Evolutionary conservation across 139 green algal genomes (phyloP).

Genomic region (Monoraphidium neglectum): DNA sequence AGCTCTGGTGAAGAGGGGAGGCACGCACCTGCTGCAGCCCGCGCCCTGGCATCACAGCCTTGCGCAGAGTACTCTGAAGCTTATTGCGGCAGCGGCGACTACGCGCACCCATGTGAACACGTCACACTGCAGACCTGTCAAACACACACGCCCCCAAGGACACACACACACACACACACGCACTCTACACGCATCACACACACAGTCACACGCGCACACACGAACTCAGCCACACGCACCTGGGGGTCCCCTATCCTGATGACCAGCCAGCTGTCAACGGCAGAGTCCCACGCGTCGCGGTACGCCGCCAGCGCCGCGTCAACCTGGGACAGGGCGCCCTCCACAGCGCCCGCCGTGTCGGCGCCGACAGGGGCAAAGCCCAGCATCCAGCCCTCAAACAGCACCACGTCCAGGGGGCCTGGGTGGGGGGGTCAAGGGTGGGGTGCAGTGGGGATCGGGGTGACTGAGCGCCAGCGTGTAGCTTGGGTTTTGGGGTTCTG

Average conservation of each 20-base stretch:
- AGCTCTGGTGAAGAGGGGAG: too few relatives aligned
- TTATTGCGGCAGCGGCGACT: too few relatives aligned
- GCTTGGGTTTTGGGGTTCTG: not conserved
- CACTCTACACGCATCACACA: constrained; percentile 12
- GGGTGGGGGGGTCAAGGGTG: not conserved
- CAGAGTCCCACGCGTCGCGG: constrained; percentile 70
- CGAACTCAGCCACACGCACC: constrained; percentile 19
- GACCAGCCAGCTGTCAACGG: constrained; percentile 95
- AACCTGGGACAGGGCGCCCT: constrained; percentile 62
- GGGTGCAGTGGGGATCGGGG: not conserved
- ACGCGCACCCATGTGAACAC: too few relatives aligned
- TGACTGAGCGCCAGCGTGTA: not conserved
- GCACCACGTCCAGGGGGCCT: constrained; percentile 78
- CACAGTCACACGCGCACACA: not conserved
- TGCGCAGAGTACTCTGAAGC: too few relatives aligned
- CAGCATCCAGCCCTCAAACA: constrained; percentile 99
- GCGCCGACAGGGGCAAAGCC: constrained; percentile 71
- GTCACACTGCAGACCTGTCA: too few relatives aligned
- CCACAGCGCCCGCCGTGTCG: constrained; percentile 20
- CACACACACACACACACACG: constrained; percentile 9
- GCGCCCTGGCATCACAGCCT: too few relatives aligned
- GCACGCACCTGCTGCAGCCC: too few relatives aligned
- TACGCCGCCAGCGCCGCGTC: constrained; percentile 79
- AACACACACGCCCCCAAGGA: too few relatives aligned
- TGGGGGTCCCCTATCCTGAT: constrained; percentile 80